These are phyloP conservation scores for Salvia hispanica DNA, from an alignment of 257 asterid genomes.

Conservation along the genomic window DNA sequence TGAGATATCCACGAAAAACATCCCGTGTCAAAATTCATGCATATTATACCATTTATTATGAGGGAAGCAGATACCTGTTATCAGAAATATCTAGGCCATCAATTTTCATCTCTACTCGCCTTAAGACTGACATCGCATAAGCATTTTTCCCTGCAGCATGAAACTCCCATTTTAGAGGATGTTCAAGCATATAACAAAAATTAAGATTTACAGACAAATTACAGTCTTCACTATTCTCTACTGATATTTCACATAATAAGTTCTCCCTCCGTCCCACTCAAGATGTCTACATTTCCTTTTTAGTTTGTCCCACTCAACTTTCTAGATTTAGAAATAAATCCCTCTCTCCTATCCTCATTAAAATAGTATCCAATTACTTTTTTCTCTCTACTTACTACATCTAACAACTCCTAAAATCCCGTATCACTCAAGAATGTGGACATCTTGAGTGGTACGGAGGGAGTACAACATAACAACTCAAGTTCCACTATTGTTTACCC, in stretches of 20 bases:
- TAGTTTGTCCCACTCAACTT: no score
- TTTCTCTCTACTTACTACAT: no score
- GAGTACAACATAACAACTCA: neutral
- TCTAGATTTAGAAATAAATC: no score
- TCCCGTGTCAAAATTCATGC: constrained; percentile 23
- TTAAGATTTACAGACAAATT: neutral
- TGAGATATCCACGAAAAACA: constrained; percentile 34
- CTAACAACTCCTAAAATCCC: no score
- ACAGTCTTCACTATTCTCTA: neutral
- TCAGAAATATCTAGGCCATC: constrained; percentile 86
- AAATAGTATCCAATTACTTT: no score
- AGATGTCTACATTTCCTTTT: no score
- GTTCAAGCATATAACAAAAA: neutral
- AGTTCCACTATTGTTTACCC: constrained; percentile 48
- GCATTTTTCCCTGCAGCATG: constrained; percentile 73
- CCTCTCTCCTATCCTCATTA: no score
- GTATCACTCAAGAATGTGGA: no score
- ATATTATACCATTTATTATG: constrained; percentile 15
- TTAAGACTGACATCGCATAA: constrained; percentile 77
- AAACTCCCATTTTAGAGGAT: constrained; percentile 30
- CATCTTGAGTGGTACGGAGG: no score
- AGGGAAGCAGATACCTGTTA: constrained; percentile 62
- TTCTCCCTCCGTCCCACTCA: no score
- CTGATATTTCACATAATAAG: constrained; percentile 19
- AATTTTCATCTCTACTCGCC: constrained; percentile 90